phyloP scores from a whole-genome alignment of 2,329 filamentous ascomycete species.

The Epichloe coenophiala region DNA sequence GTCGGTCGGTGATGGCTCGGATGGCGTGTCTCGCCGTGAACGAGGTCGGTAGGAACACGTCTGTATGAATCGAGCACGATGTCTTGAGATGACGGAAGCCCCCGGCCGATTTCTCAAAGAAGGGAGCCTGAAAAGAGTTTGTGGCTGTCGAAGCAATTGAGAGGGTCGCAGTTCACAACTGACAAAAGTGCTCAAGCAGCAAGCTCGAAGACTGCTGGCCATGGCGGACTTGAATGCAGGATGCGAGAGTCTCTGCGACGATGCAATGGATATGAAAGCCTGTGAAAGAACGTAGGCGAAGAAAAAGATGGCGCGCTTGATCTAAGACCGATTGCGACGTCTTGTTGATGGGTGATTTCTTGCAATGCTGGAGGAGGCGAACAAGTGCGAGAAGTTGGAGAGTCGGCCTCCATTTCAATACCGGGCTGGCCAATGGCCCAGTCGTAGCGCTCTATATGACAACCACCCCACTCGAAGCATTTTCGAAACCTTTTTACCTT shows the following conservation, averaged over 20 bases:
- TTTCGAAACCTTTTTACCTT: neutral
- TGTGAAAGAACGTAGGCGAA: neutral
- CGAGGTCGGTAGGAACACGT: conserved; percentile 4
- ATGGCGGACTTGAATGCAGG: neutral
- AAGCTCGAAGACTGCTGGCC: conserved; percentile 2
- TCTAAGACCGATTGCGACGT: neutral
- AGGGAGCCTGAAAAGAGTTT: neutral
- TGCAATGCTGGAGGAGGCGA: neutral
- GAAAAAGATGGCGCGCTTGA: neutral
- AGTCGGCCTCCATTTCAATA: neutral
- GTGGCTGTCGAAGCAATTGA: conserved; percentile 1
- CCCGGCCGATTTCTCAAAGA: neutral
- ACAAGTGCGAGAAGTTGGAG: neutral
- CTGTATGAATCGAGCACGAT: conserved; percentile 7
- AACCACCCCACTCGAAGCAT: neutral
- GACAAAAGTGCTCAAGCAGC: neutral
- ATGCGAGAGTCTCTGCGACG: neutral
- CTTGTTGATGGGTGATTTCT: neutral
- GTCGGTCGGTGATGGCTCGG: conserved; percentile 36
- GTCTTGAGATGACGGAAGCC: neutral
- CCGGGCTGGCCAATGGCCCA: neutral
- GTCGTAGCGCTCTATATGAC: neutral
- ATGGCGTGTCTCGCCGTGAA: conserved; percentile 13
- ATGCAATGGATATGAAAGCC: neutral
- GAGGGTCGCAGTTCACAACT: neutral